A percentile compares a stretch with the other conserved stretches of the same genome.
Evolutionary conservation across 495 filamentous ascomycete genomes (phyloP).

Genomic region (Rostrohypoxylon terebratum): DNA sequence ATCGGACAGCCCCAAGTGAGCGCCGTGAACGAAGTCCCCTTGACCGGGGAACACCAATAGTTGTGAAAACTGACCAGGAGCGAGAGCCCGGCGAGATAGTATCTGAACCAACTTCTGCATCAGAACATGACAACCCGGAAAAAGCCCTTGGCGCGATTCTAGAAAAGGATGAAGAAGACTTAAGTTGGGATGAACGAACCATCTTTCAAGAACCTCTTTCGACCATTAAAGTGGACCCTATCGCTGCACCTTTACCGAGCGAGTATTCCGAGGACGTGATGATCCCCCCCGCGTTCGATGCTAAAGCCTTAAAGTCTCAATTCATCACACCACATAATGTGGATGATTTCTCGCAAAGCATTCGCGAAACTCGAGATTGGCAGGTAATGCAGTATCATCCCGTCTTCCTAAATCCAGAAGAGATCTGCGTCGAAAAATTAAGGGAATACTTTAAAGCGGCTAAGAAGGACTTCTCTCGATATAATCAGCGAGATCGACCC

Average conservation of each 20-base stretch:
- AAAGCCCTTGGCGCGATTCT: conserved; percentile 7
- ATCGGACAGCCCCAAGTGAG: conserved; percentile 11
- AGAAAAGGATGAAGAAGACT: conserved; percentile 51
- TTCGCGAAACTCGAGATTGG: conserved; percentile 60
- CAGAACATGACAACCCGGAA: conserved; percentile 26
- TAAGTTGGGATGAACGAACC: conserved; percentile 54
- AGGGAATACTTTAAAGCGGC: conserved; percentile 39
- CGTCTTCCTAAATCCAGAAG: conserved; percentile 50
- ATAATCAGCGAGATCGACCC: conserved; percentile 29
- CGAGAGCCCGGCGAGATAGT: conserved; percentile 44
- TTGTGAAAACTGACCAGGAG: conserved; percentile 32
- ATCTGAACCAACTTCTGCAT: conserved; percentile 38
- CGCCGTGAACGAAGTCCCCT: conserved; percentile 21
- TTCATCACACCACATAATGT: conserved; percentile 61
- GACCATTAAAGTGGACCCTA: conserved; percentile 56
- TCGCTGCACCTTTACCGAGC: conserved; percentile 55
- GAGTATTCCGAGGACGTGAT: conserved; percentile 58
- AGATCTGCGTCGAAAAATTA: conserved; percentile 40
- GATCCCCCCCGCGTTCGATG: conserved; percentile 59
- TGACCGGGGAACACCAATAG: conserved; percentile 16
- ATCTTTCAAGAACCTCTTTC: conserved; percentile 52
- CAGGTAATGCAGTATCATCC: conserved; percentile 59
- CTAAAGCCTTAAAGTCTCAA: conserved; percentile 58
- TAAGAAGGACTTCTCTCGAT: conserved; percentile 22
- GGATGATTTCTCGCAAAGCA: conserved; percentile 56